These are phyloP conservation scores for Cornus florida DNA, from an alignment of 148 eudicot species.

Conservation along the genomic window DNA sequence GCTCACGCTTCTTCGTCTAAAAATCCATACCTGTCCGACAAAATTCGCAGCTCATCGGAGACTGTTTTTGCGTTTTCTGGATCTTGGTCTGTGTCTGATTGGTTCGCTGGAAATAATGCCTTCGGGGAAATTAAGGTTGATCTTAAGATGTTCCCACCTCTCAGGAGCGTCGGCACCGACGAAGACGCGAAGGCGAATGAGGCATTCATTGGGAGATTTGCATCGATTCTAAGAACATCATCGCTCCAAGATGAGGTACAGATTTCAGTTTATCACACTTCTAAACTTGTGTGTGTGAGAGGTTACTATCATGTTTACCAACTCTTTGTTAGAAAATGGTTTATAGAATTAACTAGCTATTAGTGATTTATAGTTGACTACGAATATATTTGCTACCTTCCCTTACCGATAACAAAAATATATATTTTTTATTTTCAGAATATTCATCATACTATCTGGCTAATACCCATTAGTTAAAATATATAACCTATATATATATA, in stretches of 20 bases:
- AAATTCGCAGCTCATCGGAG: constrained; percentile 25
- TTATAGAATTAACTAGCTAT: too few relatives aligned
- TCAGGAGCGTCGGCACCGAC: constrained; percentile 57
- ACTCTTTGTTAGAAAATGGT: too few relatives aligned
- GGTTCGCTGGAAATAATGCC: constrained; percentile 42
- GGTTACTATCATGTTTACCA: too few relatives aligned
- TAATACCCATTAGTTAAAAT: too few relatives aligned
- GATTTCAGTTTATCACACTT: not conserved
- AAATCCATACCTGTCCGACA: constrained; percentile 41
- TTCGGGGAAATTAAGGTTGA: constrained; percentile 61
- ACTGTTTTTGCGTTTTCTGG: constrained; percentile 62
- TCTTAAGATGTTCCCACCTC: constrained; percentile 55
- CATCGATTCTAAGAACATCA: constrained; percentile 34
- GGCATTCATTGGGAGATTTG: constrained; percentile 53
- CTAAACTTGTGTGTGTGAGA: too few relatives aligned
- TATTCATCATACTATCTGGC: too few relatives aligned
- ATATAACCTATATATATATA: too few relatives aligned
- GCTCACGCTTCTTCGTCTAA: constrained; percentile 51
- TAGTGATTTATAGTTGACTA: too few relatives aligned
- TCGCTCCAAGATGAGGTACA: constrained; percentile 59
- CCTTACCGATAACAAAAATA: too few relatives aligned
- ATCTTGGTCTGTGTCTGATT: constrained; percentile 55
- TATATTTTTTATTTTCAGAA: too few relatives aligned
- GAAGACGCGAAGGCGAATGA: constrained; percentile 54
- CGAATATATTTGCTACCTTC: too few relatives aligned